These are phyloP conservation scores for Leucoagaricus sp. DNA, from an alignment of 1,284 basidiomycete genomes.

Conservation along the genomic window DNA sequence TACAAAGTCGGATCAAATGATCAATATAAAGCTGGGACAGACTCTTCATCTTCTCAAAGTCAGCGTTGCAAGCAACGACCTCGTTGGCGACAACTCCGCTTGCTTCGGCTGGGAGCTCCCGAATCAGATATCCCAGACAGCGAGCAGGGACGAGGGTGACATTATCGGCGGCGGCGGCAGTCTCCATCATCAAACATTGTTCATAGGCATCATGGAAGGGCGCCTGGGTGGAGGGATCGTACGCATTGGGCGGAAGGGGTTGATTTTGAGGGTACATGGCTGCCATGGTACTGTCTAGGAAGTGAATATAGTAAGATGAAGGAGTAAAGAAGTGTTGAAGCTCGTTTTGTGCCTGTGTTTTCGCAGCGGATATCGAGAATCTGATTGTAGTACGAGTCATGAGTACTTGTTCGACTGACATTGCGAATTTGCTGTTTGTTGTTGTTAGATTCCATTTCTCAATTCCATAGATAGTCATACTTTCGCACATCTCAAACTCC, in stretches of 20 bases:
- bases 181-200: neutral
- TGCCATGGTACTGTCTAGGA: too few species aligned
- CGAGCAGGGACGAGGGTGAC: conserved; percentile 11
- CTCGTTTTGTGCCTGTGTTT: too few species aligned
- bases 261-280: conserved; percentile 28
- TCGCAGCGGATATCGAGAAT: too few species aligned
- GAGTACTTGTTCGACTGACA: too few species aligned
- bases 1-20: conserved; percentile 17
- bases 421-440: too few species aligned
- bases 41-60: neutral
- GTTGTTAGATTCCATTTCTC: too few species aligned
- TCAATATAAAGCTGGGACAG: conserved; percentile 17
- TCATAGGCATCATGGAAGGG: neutral
- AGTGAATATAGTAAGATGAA: too few species aligned
- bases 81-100: conserved; percentile 7
- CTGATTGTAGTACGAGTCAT: too few species aligned
- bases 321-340: too few species aligned
- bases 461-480: too few species aligned
- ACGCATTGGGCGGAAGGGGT: conserved; percentile 5
- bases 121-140: conserved; percentile 16
- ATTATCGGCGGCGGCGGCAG: neutral
- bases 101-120: neutral
- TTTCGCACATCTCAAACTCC: too few species aligned
- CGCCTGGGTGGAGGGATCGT: neutral
- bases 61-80: conserved; percentile 9